These are phyloP conservation scores for Cyberlindnera nakhonratchasimensis DNA, from an alignment of 805 yeast genomes.

Conservation along the genomic window DNA sequence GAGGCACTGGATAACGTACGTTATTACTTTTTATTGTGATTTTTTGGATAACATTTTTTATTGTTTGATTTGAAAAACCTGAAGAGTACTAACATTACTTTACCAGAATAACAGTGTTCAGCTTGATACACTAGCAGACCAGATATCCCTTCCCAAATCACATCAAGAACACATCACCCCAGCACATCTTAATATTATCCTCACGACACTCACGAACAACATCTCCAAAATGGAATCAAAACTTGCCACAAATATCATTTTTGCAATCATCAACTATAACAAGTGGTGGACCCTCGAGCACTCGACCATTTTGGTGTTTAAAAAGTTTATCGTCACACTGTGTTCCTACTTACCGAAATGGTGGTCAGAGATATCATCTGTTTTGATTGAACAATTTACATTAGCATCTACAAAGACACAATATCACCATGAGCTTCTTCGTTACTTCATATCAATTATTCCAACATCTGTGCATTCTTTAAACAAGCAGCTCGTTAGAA, in stretches of 20 bases:
- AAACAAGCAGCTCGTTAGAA: conserved; percentile 50
- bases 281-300: conserved; percentile 55
- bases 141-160: conserved; percentile 49
- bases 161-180: conserved; percentile 53
- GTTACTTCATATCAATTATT: conserved; percentile 61
- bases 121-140: conserved; percentile 56
- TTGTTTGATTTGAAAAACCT: neutral
- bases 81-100: conserved; percentile 26
- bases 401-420: conserved; percentile 30
- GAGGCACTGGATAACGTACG: conserved; percentile 61
- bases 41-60: neutral
- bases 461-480: conserved; percentile 78
- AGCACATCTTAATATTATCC: conserved; percentile 49
- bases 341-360: conserved; percentile 87
- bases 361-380: conserved; percentile 77
- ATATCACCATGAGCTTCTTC: conserved; percentile 63
- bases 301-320: conserved; percentile 49
- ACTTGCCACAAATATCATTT: conserved; percentile 49
- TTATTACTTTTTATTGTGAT: conserved; percentile 12
- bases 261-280: conserved; percentile 55
- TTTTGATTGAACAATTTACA: conserved; percentile 61
- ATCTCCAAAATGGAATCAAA: conserved; percentile 56
- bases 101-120: conserved; percentile 48
- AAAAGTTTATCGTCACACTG: conserved; percentile 70
- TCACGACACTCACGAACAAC: conserved; percentile 59